Percentiles rank a stretch among this genome's conserved stretches.
phyloP scores from a whole-genome alignment of 345 rosid species.

The Lepidium didymum region DNA sequence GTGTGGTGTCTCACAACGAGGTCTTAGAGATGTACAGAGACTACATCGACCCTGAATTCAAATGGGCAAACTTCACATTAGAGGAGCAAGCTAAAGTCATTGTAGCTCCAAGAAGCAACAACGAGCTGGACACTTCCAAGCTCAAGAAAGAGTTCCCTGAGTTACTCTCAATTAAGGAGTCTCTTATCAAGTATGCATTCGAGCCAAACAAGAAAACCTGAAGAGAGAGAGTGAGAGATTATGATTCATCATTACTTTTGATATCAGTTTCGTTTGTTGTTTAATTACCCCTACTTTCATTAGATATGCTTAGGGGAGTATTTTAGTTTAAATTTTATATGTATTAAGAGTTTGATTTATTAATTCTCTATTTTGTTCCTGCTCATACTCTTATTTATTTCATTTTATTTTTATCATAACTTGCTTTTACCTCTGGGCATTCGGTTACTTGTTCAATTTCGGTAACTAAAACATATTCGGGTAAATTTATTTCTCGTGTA shows the following conservation, averaged over 20 bases:
- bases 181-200: slow-evolving; percentile 50
- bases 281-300: not conserved
- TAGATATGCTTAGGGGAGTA: slow-evolving; percentile 9
- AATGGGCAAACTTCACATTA: slow-evolving; percentile 54
- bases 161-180: slow-evolving; percentile 54
- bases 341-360: slow-evolving; percentile 15
- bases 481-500: too few species aligned
- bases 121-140: slow-evolving; percentile 70
- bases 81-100: slow-evolving; percentile 74
- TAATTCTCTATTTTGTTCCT: not conserved
- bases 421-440: too few species aligned
- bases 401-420: not conserved
- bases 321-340: slow-evolving; percentile 6
- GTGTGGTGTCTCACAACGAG: slow-evolving; percentile 75
- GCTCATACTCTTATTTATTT: not conserved
- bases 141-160: slow-evolving; percentile 69
- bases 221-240: not conserved
- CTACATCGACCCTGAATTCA: slow-evolving; percentile 51
- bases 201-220: slow-evolving; percentile 49
- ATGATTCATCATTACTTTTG: slow-evolving; percentile 11
- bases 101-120: slow-evolving; percentile 72
- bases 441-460: too few species aligned
- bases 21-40: slow-evolving; percentile 68
- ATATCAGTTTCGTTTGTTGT: not conserved
- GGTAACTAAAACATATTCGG: too few species aligned